Evolutionary conservation across 2,329 filamentous ascomycete genomes (phyloP), one percentile per base, ranked within the genome.

Genomic region (Fusarium compactum): DNA sequence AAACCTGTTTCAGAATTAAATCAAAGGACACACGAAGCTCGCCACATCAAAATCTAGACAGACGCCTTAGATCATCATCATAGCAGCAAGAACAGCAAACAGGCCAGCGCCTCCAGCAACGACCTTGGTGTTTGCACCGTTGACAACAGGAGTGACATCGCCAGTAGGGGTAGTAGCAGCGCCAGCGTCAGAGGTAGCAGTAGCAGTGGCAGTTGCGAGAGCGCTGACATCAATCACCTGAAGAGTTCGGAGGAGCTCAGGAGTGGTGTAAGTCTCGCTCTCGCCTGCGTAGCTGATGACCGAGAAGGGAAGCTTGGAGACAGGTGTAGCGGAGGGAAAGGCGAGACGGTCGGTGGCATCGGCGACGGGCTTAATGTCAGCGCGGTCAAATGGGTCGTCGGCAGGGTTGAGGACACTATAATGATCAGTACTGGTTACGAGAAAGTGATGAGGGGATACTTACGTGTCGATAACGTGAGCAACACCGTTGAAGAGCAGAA

Each of bases 381-480:
- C 60, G 1, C 77, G 67, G 30, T 78, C 71, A 46, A 78, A 78
- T 18, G 63, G 52, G 2, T 51, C 68, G 7, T 69, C 48, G 8
- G 57, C 74, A 3, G 75, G 75, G 60, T 65, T 76, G 34, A 78
- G 53, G 0, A 78, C 76, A 53, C 76, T 78, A 0, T 12, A 5
- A 9, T 16, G 2, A 8, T 73, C 11, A 74, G 64, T 2, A 53
- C 11, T 7, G 10, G 4, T 7, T 12, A 4, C 3, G 8, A 3
- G 25, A 2, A 6, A 22, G 10, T 10, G 1, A 11, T 3, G n/a
- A 32, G 4, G 10, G 4, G 6, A 38, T 14, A 59, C 71, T 61
- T 32, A 78, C 77, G 67, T 67, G 32, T 80, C 78, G 48, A 80
- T 76, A 32, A 75, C 69, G 40, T 80, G 78, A 10, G 76, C 78